A percentile compares a stretch with the other conserved stretches of the same genome.
Evolutionary conservation across 2,329 filamentous ascomycete species (phyloP).

Genomic region (Ceratocystis colombiana): DNA sequence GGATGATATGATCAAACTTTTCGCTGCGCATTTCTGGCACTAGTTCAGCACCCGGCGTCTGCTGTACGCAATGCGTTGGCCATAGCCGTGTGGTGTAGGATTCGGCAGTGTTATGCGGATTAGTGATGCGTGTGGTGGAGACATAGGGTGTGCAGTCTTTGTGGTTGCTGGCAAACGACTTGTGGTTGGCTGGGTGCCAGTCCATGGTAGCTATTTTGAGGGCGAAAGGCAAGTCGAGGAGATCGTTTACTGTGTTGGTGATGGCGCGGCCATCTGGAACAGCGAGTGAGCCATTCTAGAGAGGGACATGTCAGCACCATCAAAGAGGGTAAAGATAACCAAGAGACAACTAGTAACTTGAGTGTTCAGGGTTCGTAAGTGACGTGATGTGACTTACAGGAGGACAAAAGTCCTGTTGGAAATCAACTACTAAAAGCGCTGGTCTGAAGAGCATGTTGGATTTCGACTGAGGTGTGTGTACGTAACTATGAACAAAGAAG

Average conservation of each 20-base stretch:
- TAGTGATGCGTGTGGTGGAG: conserved; percentile 52
- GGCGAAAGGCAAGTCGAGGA: conserved; percentile 61
- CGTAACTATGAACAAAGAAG: background rate
- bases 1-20: conserved; percentile 55
- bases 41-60: conserved; percentile 60
- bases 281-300: conserved; percentile 72
- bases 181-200: conserved; percentile 72
- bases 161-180: conserved; percentile 85
- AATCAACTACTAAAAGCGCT: conserved; percentile 64
- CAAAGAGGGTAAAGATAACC: conserved; percentile 1
- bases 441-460: conserved; percentile 36
- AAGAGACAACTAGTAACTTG: background rate
- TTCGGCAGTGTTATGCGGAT: conserved; percentile 54
- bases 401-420: conserved; percentile 92
- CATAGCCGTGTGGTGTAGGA: conserved; percentile 63
- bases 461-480: background rate
- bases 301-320: conserved; percentile 26
- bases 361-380: conserved; percentile 11
- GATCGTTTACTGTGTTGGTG: conserved; percentile 58
- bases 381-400: conserved; percentile 49
- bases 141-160: conserved; percentile 53
- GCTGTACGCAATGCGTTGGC: conserved; percentile 82
- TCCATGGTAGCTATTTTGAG: conserved; percentile 81
- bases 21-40: conserved; percentile 56
- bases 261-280: conserved; percentile 65